Evolutionary conservation across 768 basidiomycete genomes (phyloP), one percentile per base, ranked within the genome.

Genomic region (Mycena floridula): DNA sequence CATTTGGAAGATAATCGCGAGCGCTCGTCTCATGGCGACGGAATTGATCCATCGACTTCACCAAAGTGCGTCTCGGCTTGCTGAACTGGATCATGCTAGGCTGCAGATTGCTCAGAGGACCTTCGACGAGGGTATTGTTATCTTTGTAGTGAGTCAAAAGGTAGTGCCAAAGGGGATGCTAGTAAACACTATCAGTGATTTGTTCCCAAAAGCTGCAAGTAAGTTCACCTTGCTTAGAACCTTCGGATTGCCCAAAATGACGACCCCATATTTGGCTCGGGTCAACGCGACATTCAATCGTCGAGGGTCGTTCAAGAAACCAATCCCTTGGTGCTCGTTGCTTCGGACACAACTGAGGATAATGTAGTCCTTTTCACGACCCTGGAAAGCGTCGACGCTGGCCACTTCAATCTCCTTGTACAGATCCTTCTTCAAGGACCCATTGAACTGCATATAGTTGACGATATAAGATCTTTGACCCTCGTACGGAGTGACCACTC

Each of bases 341-440:
- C 92, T 95, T 61, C 96, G 73, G 15, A 99, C 96, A 58, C 96
- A 98, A 59, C 87, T 90, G 40, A 99, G 74, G 57, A 99, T 98
- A 62, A 99, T 98, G 58, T 99, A 99, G 62, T 99, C 96, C 76
- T 99, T 99, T 71, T 99, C 96, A 59, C 96, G 80, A 39, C 96
- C 96, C 61, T 99, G 96, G 79, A 99, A 99, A 5, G 96, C 96
- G 60, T 99, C 96, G 43, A 99, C 96, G 51, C 89, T 92, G 4
- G 96, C 96, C 39, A 99, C 96, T 61, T 99, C 96, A 30, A 99
- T 94, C 58, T 99, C 96, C 72, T 99, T 99, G 72, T 99, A 99
- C 15, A 98, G 65, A 53, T 99, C 96, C 70, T 98, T 99, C 82
- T 97, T 97, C 49, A 98, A 73, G 22, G 93, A 85, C n/a, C 96